Base-by-base conservation (phyloP, 345 rosid species). In the Zanthoxylum bungeanum region DNA sequence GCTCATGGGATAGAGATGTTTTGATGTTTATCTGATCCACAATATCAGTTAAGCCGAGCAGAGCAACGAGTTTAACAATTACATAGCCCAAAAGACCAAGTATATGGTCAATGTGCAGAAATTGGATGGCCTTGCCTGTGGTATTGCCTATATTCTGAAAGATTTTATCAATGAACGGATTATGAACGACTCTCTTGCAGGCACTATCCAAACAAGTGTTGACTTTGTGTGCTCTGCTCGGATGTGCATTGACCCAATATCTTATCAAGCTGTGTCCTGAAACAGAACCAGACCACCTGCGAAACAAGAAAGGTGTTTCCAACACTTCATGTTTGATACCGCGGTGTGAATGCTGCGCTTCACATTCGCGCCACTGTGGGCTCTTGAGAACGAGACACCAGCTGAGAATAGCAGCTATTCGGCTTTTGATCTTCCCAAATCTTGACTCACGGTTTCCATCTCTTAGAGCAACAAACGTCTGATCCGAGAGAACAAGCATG, bases 401-500 rank as follows among this genome's bases (percentile, higher is more conserved):
- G 0, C 39, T 6, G 33, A 84, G 68, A 16, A 46, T 0, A 4
- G 14, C 0, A 17, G 73, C 47, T n/a, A 4, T 4, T 5, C 0
- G 7, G n/a, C 21, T 37, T 39, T 9, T 61, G 7, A 44, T 19
- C 77, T 27, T 1, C 1, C 40, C 51, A 30, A 72, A 31, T 0
- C 75, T 75, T 8, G 78, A 49, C 30, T 66, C 59, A 3, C 44
- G 72, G 47, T 62, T 79, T 12, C 71, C 28, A 52, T 68, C 70
- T 57, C 65, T 46, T 40, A 81, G 46, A 47, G 63, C 21, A 17
- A 76, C 84, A 4, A 85, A 76, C 0, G 81, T 85, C 94, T 94
- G 83, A 47, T 92, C 86, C 1, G 93, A 88, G 60, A 83, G 72
- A 71, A 80, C 24, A 34, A 82, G 78, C 91, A 83, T 82, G 62